Base-by-base conservation (phyloP, 257 asterid genomes). In the Solanum clarkiae region DNA sequence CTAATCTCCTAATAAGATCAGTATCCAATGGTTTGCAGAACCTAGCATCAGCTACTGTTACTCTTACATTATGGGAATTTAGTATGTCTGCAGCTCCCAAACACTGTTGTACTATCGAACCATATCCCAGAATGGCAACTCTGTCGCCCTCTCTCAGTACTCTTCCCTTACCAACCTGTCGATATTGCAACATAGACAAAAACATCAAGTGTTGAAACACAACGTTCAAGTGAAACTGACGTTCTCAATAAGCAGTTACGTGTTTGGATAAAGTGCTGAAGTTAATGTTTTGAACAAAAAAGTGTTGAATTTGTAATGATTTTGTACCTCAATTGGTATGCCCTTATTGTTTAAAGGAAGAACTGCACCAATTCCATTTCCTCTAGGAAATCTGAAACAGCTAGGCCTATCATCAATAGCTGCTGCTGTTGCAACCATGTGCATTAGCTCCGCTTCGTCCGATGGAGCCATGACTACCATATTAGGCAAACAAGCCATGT, bases 391-490 rank as follows among this genome's bases (percentile, higher is more conserved):
- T 59, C 98, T 89, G 83, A 94, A 93, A 88, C 98, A 94, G 47
- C 89, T 86, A 20, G 98, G 98, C 75, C 98, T 87, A 14, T 94
- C 98, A 36, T 94, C 96, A 47, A 94, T 93, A 5, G 84, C 85
- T 44, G 92, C 98, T 26, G 97, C 97, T n/a, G 98, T 94, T 11
- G 96, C 95, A 74, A 94, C 92, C 94, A 94, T 93, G 69, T 92
- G 97, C 94, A 93, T 92, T 5, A 94, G 93, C 92, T 94, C 98
- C 12, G 93, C 94, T 88, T 94, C 98, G 40, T 94, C 98, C 0
- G 97, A 89, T 8, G 98, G 96, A 62, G 98, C 98, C 98, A 94
- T 94, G 68, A 94, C 97, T 26, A 94, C 89, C 98, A 94, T 93
- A 89, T 94, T 93, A 8, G 98, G 98, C 87, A 94, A 85, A 86